Percentiles rank a stretch among this genome's conserved stretches.
Conservation (phyloP, 2,329 filamentous ascomycete species). For the Aurifilum marmelostoma region DNA sequence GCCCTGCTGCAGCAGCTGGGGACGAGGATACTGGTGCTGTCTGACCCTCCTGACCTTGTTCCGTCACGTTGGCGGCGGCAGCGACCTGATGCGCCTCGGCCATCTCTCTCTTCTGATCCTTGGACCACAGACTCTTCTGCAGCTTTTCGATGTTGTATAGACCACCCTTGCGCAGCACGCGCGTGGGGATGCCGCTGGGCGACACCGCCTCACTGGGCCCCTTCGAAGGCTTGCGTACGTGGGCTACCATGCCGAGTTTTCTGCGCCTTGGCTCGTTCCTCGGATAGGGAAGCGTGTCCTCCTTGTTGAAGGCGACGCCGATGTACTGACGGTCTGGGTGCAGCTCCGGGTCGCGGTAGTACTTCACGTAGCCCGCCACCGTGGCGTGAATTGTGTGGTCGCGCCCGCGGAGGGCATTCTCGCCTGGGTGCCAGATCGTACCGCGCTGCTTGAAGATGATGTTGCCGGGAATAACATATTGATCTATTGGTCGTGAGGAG, state of each 20-base stretch:
- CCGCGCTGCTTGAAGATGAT: conserved; percentile 98
- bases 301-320: conserved; percentile 84
- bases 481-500: conserved; percentile 55
- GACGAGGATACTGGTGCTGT: neutral
- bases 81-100: conserved; percentile 26
- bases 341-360: conserved; percentile 84
- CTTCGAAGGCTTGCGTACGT: conserved; percentile 41
- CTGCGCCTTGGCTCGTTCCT: conserved; percentile 73
- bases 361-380: conserved; percentile 88
- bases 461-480: conserved; percentile 93
- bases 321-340: conserved; percentile 94
- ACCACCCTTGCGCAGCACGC: conserved; percentile 37
- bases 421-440: conserved; percentile 91
- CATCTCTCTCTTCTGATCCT: conserved; percentile 29
- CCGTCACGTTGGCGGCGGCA: conserved; percentile 7
- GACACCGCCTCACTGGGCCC: conserved; percentile 39
- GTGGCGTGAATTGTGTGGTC: conserved; percentile 95
- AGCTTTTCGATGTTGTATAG: conserved; percentile 22
- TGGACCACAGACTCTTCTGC: conserved; percentile 27
- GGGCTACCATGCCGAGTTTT: conserved; percentile 71
- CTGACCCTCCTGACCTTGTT: neutral
- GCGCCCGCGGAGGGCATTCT: conserved; percentile 92
- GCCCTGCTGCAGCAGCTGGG: neutral
- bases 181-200: conserved; percentile 40
- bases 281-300: conserved; percentile 78